A percentile compares a stretch with the other conserved stretches of the same genome.
Evolutionary conservation across 2,329 filamentous ascomycete species (phyloP).

Genomic region (Colletotrichum limetticola): DNA sequence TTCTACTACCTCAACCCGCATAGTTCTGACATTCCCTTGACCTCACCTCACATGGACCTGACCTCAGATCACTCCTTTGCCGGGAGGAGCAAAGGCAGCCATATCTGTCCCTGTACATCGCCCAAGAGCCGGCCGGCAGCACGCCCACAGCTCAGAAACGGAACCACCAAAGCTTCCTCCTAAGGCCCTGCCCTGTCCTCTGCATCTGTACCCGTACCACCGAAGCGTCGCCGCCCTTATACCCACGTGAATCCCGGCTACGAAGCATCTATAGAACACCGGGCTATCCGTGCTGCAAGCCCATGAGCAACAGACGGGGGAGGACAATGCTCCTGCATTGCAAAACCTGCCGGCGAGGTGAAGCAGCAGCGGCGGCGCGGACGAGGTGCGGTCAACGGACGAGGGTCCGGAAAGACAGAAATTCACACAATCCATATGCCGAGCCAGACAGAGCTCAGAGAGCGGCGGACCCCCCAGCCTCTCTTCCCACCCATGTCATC

Average conservation of each 20-base stretch:
- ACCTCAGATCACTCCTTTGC: not conserved
- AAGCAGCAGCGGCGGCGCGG: not conserved
- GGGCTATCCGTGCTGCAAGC: not conserved
- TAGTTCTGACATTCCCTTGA: not conserved
- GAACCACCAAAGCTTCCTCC: not conserved
- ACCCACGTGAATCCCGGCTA: conserved; percentile 17
- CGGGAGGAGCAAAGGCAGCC: not conserved
- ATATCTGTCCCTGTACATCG: not conserved
- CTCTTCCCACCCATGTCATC: conserved; percentile 5
- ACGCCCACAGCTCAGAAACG: not conserved
- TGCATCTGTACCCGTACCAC: not conserved
- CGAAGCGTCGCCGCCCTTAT: not conserved
- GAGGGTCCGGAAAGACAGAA: conserved; percentile 9
- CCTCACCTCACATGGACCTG: not conserved
- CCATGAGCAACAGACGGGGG: not conserved
- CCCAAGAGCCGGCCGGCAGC: not conserved
- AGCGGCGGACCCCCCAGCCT: not conserved
- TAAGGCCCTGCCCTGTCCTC: not conserved
- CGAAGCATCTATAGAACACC: not conserved
- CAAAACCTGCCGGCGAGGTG: not conserved
- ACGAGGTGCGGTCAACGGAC: conserved; percentile 4
- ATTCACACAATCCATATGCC: conserved; percentile 21
- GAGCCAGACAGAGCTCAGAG: not conserved
- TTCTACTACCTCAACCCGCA: not conserved
- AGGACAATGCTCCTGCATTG: not conserved